Base-by-base conservation (phyloP, 2,329 filamentous ascomycete species). In the Phialophora verrucosa region DNA sequence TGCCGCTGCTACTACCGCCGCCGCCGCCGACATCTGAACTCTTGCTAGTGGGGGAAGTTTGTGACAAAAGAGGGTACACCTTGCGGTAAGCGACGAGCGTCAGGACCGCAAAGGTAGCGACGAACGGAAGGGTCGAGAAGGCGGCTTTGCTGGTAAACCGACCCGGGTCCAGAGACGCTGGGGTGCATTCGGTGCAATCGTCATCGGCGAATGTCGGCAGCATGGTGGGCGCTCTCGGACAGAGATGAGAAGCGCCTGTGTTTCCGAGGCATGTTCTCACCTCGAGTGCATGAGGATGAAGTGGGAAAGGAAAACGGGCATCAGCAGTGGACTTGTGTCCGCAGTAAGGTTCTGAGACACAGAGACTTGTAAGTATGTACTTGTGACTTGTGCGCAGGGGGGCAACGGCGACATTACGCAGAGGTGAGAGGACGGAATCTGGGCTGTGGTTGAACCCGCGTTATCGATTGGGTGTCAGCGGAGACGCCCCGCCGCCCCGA, bases 61-160 rank as follows among this genome's bases (percentile, higher is more conserved):
- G 64, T 49, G 90, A 88, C 8, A 96, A 84, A n/a, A 87, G 80
- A 3, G 92, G 91, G 73, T 91, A 93, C 20, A 96, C 79, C 73
- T 87, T 89, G 42, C 87, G 85, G 59, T 88, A 84, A 58, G 90
- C 89, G 62, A 91, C 78, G 42, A 85, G 73, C 58, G 85, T 85
- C 70, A 91, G 86, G 59, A 85, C 74, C 69, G 86, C 70, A 77
- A 94, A 94, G 44, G 91, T 91, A 65, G 87, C 76, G 65, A 91
- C 76, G 76, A 95, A 92, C 0, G 91, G 91, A 3, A 85, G 76
- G 10, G 86, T 83, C 27, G 91, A 86, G 65, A 91, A 83, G 58
- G 88, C 67, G 27, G 75, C 70, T 32, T 69, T 69, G 17, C 70
- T 69, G 38, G 67, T 63, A 59, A 72, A 71, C 14, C 62, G 70